Percentiles rank a stretch among this genome's conserved stretches.
Conservation (phyloP, 768 basidiomycete genomes). For the Auricularia sp. region DNA sequence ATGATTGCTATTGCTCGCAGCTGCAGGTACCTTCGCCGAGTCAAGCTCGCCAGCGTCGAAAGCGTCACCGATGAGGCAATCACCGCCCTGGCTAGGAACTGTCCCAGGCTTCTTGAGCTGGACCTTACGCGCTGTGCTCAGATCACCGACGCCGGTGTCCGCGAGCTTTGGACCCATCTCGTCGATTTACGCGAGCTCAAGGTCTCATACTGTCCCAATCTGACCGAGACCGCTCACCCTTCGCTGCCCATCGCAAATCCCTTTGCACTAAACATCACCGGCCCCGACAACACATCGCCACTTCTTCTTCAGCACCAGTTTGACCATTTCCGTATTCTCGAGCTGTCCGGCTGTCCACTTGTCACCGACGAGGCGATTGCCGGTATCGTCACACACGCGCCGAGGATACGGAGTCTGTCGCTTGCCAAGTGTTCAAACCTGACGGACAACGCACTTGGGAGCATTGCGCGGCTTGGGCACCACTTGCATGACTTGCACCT, state of each 20-base stretch:
- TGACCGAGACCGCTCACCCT: conserved; percentile 85
- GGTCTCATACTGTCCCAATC: conserved; percentile 63
- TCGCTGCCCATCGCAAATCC: conserved; percentile 36
- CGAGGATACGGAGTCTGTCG: conserved; percentile 77
- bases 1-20: conserved; percentile 64
- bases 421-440: conserved; percentile 74
- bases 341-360: conserved; percentile 75
- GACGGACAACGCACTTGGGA: conserved; percentile 74
- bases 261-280: conserved; percentile 38
- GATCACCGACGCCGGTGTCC: conserved; percentile 67
- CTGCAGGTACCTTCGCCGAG: conserved; percentile 73
- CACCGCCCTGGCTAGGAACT: conserved; percentile 62
- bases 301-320: conserved; percentile 55
- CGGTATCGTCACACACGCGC: conserved; percentile 70
- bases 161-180: conserved; percentile 75
- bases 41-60: conserved; percentile 77
- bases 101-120: conserved; percentile 85
- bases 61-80: conserved; percentile 69
- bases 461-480: conserved; percentile 80
- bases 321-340: conserved; percentile 86
- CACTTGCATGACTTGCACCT: conserved; percentile 92
- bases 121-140: conserved; percentile 79
- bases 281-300: conserved; percentile 37
- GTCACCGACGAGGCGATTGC: conserved; percentile 78
- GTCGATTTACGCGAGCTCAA: conserved; percentile 85